Base-by-base conservation (phyloP, 108 stramenopile genomes). In the Fistulifera solaris region DNA sequence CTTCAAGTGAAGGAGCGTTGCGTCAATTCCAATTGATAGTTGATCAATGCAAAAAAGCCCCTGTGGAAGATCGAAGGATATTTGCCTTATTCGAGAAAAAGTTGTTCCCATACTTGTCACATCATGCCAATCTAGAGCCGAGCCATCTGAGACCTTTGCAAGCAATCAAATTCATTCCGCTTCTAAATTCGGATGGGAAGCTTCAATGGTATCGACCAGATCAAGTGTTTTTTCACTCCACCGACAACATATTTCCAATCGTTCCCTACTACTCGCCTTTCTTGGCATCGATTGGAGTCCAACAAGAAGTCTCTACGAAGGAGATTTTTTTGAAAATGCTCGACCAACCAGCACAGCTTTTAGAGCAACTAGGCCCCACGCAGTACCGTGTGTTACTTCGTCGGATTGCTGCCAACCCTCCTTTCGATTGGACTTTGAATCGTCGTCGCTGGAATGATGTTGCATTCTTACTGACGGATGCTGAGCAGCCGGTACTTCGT, bases 401-500 rank as follows among this genome's bases (percentile, higher is more conserved):
- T 4, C 72, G 83, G 11, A 75, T 89, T 21, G 87, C 87, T 43
- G 66, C 83, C 0, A 63, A 88, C 26, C 77, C 73, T 18, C 85
- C 86, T 7, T 83, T 84, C 56, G 45, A 52, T 28, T 60, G 67
- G n/a, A 72, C 82, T 6, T 72, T 75, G 11, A 51, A 40, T 15
- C 63, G 72, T 31, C 82, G 84, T 51, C 70, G 76, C 12, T 23
- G 24, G 23, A 26, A 18, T 22, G 48, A 70, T 3, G 58, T 78
- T 45, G 76, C 83, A 2, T 89, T 89, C 53, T 70, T 89, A 8
- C 63, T 89, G n/a, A 80, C 83, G 11, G 82, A 89, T 44, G 56
- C 58, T 26, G 54, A 67, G 7, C 35, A 72, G 23, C 68, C 62
- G 15, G 58, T 59, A 39, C 67, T 89, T 26, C 75, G 75, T 18